Base-by-base conservation (phyloP, 2,329 filamentous ascomycete species). In the Alternaria rosae region DNA sequence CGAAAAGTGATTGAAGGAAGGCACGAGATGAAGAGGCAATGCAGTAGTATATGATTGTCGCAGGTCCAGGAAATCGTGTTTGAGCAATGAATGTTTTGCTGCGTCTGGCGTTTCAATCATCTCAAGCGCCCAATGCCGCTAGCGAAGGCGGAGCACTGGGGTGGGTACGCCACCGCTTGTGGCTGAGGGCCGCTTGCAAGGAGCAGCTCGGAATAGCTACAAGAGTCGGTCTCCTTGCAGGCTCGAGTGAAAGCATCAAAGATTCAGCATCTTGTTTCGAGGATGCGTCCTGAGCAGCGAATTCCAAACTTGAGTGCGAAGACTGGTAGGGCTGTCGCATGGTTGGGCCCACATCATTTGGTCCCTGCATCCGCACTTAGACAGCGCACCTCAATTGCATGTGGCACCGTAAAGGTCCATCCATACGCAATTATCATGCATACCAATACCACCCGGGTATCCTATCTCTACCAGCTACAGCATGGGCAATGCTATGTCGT, bases 351-450 rank as follows among this genome's bases (percentile, higher is more conserved):
- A 57, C 55, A 32, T 21, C 41, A 41, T 25, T 41, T 57, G 52
- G 70, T 64, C 72, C 68, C 72, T 74, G 70, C 68, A 73, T 73
- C 59, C 56, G 30, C 59, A 44, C 41, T 54, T 32, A 44, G 25
- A 38, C 25, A 43, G 11, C 12, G 32, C 20, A 17, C 28, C 35
- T 42, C 10, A 30, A 28, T 13, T 26, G n/a, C n/a, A n/a, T n/a
- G n/a, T n/a, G n/a, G 11, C 20, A 13, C 9, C 30, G 1, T n/a
- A 7, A 6, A 50, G 1, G 1, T 50, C 28, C 20, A 7, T 21
- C 21, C 10, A 4, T 6, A 26, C 25, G 23, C 13, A 28, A 12
- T 17, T 9, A 1, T 12, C 13, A 9, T 28, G 6, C 11, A 6
- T 8, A 30, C 5, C n/a, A 6, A 32, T 10, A 11, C 3, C 20